These are phyloP conservation scores for Podospora fimiseda DNA, from an alignment of 495 filamentous ascomycete genomes.

Conservation along the genomic window DNA sequence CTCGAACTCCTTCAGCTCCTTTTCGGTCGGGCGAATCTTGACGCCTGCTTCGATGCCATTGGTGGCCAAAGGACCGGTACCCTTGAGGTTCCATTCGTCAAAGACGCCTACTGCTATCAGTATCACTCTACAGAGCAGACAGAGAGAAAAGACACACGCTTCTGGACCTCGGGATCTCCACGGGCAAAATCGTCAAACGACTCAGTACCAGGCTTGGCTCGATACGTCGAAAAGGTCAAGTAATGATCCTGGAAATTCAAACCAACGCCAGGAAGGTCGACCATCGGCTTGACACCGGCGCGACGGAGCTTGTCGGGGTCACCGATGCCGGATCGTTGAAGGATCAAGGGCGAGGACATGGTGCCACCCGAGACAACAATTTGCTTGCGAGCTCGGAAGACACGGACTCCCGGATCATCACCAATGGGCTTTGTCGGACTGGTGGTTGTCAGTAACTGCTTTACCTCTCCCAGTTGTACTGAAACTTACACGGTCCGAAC, in stretches of 20 bases:
- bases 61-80: slow-evolving; percentile 72
- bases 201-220: slow-evolving; percentile 72
- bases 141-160: slow-evolving; percentile 29
- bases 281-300: slow-evolving; percentile 63
- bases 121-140: neutral
- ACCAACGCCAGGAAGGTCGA: slow-evolving; percentile 76
- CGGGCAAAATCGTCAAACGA: slow-evolving; percentile 77
- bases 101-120: slow-evolving; percentile 41
- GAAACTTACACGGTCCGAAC: slow-evolving; percentile 46
- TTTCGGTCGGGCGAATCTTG: slow-evolving; percentile 65
- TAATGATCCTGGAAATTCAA: slow-evolving; percentile 85
- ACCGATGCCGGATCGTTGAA: slow-evolving; percentile 65
- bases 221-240: slow-evolving; percentile 67
- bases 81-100: slow-evolving; percentile 73
- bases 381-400: slow-evolving; percentile 68
- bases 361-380: slow-evolving; percentile 75
- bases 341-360: slow-evolving; percentile 70
- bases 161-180: slow-evolving; percentile 64
- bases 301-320: slow-evolving; percentile 67
- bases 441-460: slow-evolving; percentile 3
- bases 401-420: slow-evolving; percentile 24
- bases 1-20: slow-evolving; percentile 63
- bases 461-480: too few relatives aligned
- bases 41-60: slow-evolving; percentile 82
- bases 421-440: slow-evolving; percentile 37